Evolutionary conservation across 805 yeast species (phyloP), one percentile per base, ranked within the genome.

Genomic region (Ogataea glucozyma): DNA sequence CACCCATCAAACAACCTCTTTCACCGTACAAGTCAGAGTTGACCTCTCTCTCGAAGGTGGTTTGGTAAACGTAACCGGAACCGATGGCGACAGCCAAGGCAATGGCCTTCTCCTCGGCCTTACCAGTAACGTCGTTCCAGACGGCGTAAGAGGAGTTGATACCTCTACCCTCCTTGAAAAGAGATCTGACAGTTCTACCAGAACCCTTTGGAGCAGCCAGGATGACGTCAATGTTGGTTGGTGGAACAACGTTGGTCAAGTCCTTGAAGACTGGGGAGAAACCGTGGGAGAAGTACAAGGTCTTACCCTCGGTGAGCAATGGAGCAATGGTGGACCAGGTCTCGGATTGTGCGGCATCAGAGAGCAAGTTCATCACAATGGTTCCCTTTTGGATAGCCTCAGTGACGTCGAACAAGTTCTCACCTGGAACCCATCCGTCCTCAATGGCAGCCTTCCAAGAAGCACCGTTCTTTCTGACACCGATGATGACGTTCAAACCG

Each of bases 341-440:
- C 79, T 95, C 98, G 57, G 97, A 88, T 79, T 93, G 99, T 62
- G 99, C 98, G 67, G 99, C 99, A 68, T 93, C 99, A 43, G 98
- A 90, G 64, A 93, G 81, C 75, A 93, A 80, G 86, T 93, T 91
- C 98, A 93, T 91, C 71, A 93, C 75, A 71, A 82, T 82, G 64
- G 97, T 85, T 79, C 99, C 99, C 70, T 78, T 85, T 62, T 69
- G 59, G 69, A 93, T 83, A 61, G 99, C 99, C 77, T 91, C 98
- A 57, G 79, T 78, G 57, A 93, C 97, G 55, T 85, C 90, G 72
- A 93, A 93, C 71, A 93, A 81, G 82, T 85, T 93, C 79, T 91
- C 88, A 71, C 99, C 99, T 71, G 97, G 97, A 60, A 93, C 96
- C 99, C 99, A 93, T 63, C 99, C 99, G 72, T 93, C 99, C 75